Evolutionary conservation across 306 rosid genomes (phyloP).

Genomic region (Alnus glutinosa): DNA sequence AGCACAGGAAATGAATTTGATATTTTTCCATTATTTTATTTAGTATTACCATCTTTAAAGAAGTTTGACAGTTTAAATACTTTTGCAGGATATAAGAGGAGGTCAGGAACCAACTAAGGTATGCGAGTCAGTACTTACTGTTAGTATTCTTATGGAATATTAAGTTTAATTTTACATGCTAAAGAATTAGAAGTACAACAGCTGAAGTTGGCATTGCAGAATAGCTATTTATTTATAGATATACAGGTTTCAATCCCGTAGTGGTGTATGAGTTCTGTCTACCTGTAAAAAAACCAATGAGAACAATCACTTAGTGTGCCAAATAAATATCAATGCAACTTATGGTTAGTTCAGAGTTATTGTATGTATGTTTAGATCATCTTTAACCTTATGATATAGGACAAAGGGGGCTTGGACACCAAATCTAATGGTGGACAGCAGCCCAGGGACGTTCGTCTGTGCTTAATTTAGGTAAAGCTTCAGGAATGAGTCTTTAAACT

Average conservation of each 20-base stretch:
- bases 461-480: not conserved
- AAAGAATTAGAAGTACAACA: not conserved
- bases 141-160: not conserved
- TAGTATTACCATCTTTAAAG: slow-evolving; percentile 4
- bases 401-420: not conserved
- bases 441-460: not conserved
- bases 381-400: not conserved
- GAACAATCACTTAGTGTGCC: not conserved
- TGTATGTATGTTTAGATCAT: not conserved
- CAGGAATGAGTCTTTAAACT: not conserved
- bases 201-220: not conserved
- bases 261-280: not conserved
- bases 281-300: not conserved
- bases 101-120: slow-evolving; percentile 60
- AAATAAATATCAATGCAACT: not conserved
- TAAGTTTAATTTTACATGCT: slow-evolving; percentile 6
- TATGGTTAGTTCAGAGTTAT: not conserved
- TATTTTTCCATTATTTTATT: not conserved
- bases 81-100: slow-evolving; percentile 40
- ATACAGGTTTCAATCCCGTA: not conserved
- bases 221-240: not conserved
- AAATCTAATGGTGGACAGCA: not conserved
- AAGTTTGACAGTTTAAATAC: slow-evolving; percentile 20
- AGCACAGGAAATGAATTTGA: not conserved
- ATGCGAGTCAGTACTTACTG: not conserved